Percentiles rank a stretch among this genome's conserved stretches.
Conservation (phyloP, 1,284 basidiomycete species). For the Takashimella koratensis region DNA sequence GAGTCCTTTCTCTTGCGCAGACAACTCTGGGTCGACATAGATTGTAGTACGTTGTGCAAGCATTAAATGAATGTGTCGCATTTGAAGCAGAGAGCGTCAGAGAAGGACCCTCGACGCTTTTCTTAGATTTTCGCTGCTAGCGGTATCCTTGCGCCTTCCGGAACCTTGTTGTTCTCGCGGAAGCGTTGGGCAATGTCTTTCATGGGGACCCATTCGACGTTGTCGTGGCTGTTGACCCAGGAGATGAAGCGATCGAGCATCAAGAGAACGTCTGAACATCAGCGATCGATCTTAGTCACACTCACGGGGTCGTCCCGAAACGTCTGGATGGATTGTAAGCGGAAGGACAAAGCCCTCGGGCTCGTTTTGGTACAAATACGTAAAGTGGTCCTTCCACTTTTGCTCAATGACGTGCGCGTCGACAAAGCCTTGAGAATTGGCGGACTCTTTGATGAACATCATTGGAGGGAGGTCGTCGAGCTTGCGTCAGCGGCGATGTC, state of each 20-base stretch:
- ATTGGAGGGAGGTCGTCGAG: slow-evolving; percentile 64
- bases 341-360: slow-evolving; percentile 60
- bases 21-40: slow-evolving; percentile 31
- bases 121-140: too few relatives aligned
- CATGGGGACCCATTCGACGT: slow-evolving; percentile 71
- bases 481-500: neutral
- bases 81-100: too few relatives aligned
- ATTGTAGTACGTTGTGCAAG: too few relatives aligned
- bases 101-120: too few relatives aligned
- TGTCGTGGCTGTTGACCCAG: slow-evolving; percentile 69
- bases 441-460: slow-evolving; percentile 67
- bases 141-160: slow-evolving; percentile 37
- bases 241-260: slow-evolving; percentile 78
- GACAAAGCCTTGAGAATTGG: slow-evolving; percentile 71
- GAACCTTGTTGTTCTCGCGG: slow-evolving; percentile 18
- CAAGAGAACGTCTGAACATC: slow-evolving; percentile 56
- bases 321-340: slow-evolving; percentile 73
- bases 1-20: slow-evolving; percentile 42
- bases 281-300: neutral
- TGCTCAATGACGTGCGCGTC: slow-evolving; percentile 65
- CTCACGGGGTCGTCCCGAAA: slow-evolving; percentile 53
- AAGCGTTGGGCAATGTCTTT: slow-evolving; percentile 40
- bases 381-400: slow-evolving; percentile 71
- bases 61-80: too few relatives aligned
- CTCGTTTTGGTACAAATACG: slow-evolving; percentile 57